Conservation (phyloP, 2,329 filamentous ascomycete species). For the Colletotrichum orchidophilum region DNA sequence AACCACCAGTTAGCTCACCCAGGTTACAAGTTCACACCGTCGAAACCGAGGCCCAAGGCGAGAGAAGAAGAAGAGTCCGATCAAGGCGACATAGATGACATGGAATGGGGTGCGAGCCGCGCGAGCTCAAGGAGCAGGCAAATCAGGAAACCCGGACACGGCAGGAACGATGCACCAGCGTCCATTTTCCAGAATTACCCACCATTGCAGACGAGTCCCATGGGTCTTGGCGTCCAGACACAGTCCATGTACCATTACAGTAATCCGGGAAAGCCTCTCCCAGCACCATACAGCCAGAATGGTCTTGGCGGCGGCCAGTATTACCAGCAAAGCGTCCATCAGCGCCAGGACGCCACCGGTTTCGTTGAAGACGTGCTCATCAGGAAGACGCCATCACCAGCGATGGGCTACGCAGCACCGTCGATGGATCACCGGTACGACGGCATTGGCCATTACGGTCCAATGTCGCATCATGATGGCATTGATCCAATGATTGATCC, state of each 20-base stretch:
- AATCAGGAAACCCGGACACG: slow-evolving; percentile 41
- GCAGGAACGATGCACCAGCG: slow-evolving; percentile 40
- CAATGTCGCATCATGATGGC: slow-evolving; percentile 31
- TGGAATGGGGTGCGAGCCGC: slow-evolving; percentile 49
- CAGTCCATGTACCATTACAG: slow-evolving; percentile 34
- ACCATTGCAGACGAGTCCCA: slow-evolving; percentile 22
- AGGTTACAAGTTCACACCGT: slow-evolving; percentile 92
- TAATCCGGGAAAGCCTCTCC: slow-evolving; percentile 43
- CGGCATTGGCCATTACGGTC: slow-evolving; percentile 32
- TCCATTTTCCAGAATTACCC: slow-evolving; percentile 33
- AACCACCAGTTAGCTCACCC: slow-evolving; percentile 90
- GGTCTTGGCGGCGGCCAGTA: slow-evolving; percentile 43
- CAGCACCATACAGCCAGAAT: slow-evolving; percentile 48
- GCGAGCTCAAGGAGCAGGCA: slow-evolving; percentile 41
- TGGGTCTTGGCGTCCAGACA: slow-evolving; percentile 32
- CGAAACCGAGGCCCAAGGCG: slow-evolving; percentile 66
- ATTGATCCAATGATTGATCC: slow-evolving; percentile 35
- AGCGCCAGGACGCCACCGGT: slow-evolving; percentile 37
- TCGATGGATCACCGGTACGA: slow-evolving; percentile 29
- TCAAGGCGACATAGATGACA: slow-evolving; percentile 57
- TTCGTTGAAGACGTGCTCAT: slow-evolving; percentile 43
- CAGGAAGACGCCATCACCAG: slow-evolving; percentile 46
- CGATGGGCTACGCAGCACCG: slow-evolving; percentile 34
- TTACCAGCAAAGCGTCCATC: slow-evolving; percentile 47
- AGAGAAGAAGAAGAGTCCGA: slow-evolving; percentile 48